Evolutionary conservation across 208 protist species (phyloP).

Genomic region (Trypanosoma theileri): DNA sequence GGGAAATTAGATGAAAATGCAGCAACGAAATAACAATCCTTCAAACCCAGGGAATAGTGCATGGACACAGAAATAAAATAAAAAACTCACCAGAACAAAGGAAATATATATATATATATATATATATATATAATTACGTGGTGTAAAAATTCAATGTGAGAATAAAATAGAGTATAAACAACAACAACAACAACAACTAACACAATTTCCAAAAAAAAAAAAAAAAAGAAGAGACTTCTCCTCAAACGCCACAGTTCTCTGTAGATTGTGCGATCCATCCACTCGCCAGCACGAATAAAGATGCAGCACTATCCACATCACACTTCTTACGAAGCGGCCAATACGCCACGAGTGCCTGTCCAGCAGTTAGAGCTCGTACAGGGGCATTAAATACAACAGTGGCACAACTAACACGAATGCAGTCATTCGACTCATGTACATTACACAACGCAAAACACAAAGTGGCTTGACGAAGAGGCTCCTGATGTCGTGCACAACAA

Average conservation of each 20-base stretch:
- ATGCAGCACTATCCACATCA: not conserved
- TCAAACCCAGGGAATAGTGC: not conserved
- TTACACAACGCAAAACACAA: slow-evolving; percentile 33
- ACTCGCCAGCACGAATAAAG: slow-evolving; percentile 35
- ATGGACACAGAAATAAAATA: not conserved
- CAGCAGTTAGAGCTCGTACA: slow-evolving; percentile 56
- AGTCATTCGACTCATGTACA: slow-evolving; percentile 2
- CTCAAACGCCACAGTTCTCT: not conserved
- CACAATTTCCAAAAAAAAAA: not conserved
- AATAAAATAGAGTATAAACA: no score
- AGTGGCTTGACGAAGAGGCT: slow-evolving; percentile 35
- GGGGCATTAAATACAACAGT: slow-evolving; percentile 38
- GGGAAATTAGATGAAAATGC: not conserved
- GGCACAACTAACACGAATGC: slow-evolving; percentile 7
- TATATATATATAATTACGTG: not conserved
- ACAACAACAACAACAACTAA: not conserved
- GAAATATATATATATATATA: slow-evolving; percentile 1
- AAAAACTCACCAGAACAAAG: not conserved
- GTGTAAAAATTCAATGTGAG: no score
- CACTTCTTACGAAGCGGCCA: slow-evolving; percentile 5
- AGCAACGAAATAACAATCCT: not conserved
- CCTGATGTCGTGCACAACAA: slow-evolving; percentile 63
- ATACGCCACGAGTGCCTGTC: slow-evolving; percentile 68
- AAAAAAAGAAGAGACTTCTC: not conserved
- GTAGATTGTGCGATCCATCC: slow-evolving; percentile 32